phyloP scores from a whole-genome alignment of 1,139 yeast species.

The Magnusiomyces magnusii region DNA sequence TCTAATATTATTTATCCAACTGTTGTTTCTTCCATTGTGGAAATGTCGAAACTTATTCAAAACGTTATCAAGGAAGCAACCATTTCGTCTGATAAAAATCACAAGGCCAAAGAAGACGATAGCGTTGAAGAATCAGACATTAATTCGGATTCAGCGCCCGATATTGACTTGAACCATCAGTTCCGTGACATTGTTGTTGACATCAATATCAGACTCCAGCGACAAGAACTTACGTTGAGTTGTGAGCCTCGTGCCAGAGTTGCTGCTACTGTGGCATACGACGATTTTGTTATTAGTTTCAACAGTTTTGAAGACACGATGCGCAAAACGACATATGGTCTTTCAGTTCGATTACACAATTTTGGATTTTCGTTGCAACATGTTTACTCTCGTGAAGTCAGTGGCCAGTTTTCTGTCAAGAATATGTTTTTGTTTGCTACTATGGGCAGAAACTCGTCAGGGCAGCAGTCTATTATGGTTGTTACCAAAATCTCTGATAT shows the following conservation, averaged over 20 bases:
- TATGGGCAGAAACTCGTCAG: slow-evolving; percentile 22
- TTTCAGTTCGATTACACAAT: slow-evolving; percentile 43
- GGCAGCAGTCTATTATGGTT: slow-evolving; percentile 27
- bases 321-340: slow-evolving; percentile 31
- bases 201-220: slow-evolving; percentile 56
- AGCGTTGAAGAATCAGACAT: slow-evolving; percentile 13
- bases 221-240: slow-evolving; percentile 67
- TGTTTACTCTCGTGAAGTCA: slow-evolving; percentile 79
- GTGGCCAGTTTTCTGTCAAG: slow-evolving; percentile 65
- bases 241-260: slow-evolving; percentile 94
- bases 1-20: slow-evolving; percentile 60
- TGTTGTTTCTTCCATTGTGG: slow-evolving; percentile 72
- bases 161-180: slow-evolving; percentile 17
- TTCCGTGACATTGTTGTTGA: slow-evolving; percentile 51
- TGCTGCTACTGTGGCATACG: slow-evolving; percentile 72
- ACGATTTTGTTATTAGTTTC: slow-evolving; percentile 52
- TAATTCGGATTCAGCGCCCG: background rate
- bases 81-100: slow-evolving; percentile 1
- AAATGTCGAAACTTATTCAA: slow-evolving; percentile 37
- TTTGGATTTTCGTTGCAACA: slow-evolving; percentile 75
- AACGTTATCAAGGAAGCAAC: slow-evolving; percentile 20
- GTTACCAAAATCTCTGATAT: slow-evolving; percentile 52
- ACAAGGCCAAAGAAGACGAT: slow-evolving; percentile 30
- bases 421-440: slow-evolving; percentile 38
- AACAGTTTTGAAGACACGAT: slow-evolving; percentile 40